A percentile compares a stretch with the other conserved stretches of the same genome.
Evolutionary conservation across 2,329 filamentous ascomycete species (phyloP).

Genomic region (Aspergillus pseudoviridinutans): DNA sequence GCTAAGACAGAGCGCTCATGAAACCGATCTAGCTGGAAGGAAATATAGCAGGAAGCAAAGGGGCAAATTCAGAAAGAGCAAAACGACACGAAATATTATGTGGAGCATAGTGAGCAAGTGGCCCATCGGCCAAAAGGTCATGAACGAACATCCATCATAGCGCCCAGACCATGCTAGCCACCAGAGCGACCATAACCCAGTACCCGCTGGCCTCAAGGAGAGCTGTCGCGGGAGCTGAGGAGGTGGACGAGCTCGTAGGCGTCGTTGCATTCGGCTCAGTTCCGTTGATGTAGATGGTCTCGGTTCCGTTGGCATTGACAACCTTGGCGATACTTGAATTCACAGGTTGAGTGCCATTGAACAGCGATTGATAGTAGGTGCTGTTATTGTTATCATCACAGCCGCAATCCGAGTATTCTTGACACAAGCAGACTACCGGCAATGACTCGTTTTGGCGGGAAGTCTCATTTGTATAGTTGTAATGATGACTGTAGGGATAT

Average conservation of each 20-base stretch:
- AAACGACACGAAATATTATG: not conserved
- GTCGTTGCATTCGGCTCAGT: slow-evolving; percentile 45
- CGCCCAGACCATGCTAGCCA: slow-evolving; percentile 30
- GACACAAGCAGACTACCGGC: slow-evolving; percentile 56
- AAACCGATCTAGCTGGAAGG: not conserved
- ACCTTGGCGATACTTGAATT: slow-evolving; percentile 39
- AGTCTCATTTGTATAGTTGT: slow-evolving; percentile 46
- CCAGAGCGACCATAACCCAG: slow-evolving; percentile 39
- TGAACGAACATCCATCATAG: slow-evolving; percentile 17
- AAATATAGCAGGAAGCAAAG: not conserved
- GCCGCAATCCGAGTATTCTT: slow-evolving; percentile 52
- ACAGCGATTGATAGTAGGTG: slow-evolving; percentile 40
- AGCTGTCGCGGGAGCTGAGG: slow-evolving; percentile 16
- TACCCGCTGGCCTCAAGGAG: slow-evolving; percentile 34
- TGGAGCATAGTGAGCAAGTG: not conserved
- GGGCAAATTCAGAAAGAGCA: not conserved
- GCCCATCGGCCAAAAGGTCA: not conserved
- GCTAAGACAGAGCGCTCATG: not conserved
- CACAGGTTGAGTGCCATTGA: slow-evolving; percentile 38
- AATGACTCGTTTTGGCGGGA: slow-evolving; percentile 46
- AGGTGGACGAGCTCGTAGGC: slow-evolving; percentile 26
- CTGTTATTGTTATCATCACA: slow-evolving; percentile 51
- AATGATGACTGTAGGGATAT: slow-evolving; percentile 50
- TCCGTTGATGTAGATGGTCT: slow-evolving; percentile 46
- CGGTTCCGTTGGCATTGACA: slow-evolving; percentile 40